phyloP scores from a whole-genome alignment of 257 asterid species.

The Solanum boliviense region DNA sequence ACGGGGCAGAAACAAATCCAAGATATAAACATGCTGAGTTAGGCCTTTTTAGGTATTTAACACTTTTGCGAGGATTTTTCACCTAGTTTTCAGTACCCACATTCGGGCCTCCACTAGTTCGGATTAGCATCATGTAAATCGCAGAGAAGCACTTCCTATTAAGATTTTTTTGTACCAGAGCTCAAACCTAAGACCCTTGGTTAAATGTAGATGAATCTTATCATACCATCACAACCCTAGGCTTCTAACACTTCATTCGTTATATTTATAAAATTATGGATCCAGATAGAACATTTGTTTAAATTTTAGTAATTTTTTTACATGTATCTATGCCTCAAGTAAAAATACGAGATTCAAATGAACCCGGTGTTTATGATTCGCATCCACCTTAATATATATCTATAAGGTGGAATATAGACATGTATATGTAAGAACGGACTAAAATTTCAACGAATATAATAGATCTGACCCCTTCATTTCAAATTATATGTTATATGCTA shows the following conservation, averaged over 20 bases:
- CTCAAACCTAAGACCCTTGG: not conserved
- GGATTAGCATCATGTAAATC: not conserved
- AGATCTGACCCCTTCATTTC: not conserved
- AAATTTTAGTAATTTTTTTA: not conserved
- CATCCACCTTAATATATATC: not conserved
- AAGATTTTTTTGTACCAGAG: not conserved
- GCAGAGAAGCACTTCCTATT: not conserved
- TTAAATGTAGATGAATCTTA: not conserved
- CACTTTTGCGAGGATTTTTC: not conserved
- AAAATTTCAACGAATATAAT: not conserved
- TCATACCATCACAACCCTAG: not conserved
- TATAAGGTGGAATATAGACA: not conserved
- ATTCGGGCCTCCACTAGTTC: no score
- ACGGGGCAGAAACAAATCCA: not conserved
- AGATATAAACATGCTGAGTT: not conserved
- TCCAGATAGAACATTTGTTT: not conserved
- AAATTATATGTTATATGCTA: not conserved
- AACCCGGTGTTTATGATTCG: not conserved
- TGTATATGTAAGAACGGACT: not conserved
- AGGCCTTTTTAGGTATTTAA: no score
- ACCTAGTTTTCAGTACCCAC: no score
- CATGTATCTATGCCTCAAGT: not conserved
- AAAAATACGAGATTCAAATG: not conserved
- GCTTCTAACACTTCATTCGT: not conserved
- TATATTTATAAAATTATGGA: not conserved